Evolutionary conservation across 2,329 filamentous ascomycete species (phyloP).

Genomic region (Ophiostoma ulmi): DNA sequence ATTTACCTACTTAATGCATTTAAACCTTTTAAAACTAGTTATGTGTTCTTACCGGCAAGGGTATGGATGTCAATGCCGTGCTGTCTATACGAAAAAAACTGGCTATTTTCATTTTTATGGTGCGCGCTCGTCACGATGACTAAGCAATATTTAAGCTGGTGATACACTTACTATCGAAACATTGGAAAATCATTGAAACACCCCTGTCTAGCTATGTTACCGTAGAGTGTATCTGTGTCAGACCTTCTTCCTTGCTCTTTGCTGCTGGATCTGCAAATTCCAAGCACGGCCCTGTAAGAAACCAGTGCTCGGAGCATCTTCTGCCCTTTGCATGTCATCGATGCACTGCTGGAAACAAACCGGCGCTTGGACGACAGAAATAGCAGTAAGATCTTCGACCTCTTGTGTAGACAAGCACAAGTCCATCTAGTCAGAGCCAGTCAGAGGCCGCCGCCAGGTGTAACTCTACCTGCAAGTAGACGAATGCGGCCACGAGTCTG

Average conservation of each 20-base stretch:
- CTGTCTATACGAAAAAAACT: not conserved
- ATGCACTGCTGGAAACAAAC: slow-evolving; percentile 3
- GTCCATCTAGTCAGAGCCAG: not conserved
- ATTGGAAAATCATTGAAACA: not conserved
- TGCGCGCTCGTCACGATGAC: not conserved
- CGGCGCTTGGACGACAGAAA: slow-evolving; percentile 11
- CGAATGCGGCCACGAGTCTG: not conserved
- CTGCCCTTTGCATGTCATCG: slow-evolving; percentile 5
- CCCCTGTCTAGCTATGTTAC: not conserved
- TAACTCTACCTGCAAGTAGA: not conserved
- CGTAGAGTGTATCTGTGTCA: not conserved
- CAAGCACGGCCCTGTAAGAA: not conserved
- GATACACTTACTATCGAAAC: not conserved
- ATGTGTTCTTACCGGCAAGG: not conserved
- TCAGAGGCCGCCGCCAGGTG: slow-evolving; percentile 9
- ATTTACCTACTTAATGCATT: not conserved
- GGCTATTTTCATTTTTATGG: not conserved
- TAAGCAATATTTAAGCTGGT: not conserved
- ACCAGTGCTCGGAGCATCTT: slow-evolving; percentile 8
- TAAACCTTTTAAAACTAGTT: not conserved
- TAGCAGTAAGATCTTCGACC: not conserved
- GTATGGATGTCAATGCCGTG: not conserved
- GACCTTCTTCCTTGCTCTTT: not conserved
- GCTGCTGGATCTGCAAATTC: slow-evolving; percentile 3
- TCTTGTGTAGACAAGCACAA: not conserved